Base-by-base conservation (phyloP, 225 moss, liverwort and hornwort genomes). In the Marchantia polymorpha region DNA sequence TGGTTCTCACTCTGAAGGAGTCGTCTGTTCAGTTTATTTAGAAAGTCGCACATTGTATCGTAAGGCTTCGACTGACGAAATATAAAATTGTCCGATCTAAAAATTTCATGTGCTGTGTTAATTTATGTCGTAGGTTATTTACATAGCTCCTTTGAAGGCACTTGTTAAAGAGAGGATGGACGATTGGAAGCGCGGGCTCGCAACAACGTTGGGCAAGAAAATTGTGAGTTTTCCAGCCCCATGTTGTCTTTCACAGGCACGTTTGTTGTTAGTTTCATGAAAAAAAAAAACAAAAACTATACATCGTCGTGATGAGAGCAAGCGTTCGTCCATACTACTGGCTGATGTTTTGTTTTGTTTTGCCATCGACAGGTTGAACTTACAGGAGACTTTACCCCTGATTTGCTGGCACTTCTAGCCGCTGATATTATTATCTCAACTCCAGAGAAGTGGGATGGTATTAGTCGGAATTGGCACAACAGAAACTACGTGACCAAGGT, bases 401-500 rank as follows among this genome's bases (percentile, higher is more conserved):
- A 99, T 86, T 86, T 99, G 85, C 86, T 88, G 56, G 93, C 99
- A 51, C 89, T 99, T 89, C 90, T 99, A 63, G 87, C 89, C 31
- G 99, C 99, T 79, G 99, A 99, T 86, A 91, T 99, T 53, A 93
- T 99, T 70, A 90, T 99, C 80, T 95, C 95, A 80, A 99, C 99
- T 70, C 99, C 99, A 77, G 99, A 99, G 78, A 99, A 99, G 86
- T 99, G 99, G 99, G 99, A 99, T 89, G 99, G 99, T 79, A 95
- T 99, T 30, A 99, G 99, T 82, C 92, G 99, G 76, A 95, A 99
- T 81, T 95, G 99, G 99, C 93, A 95, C 82, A 95, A 90, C 82
- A 92, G 99, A 81, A 92, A 90, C 79, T 95, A 99, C 84, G 99
- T 95, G 3, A 99, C 92, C 16, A 93, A 91, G 93, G 96, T 96